Evolutionary conservation across 345 rosid species (phyloP).

Genomic region (Viola odorata): DNA sequence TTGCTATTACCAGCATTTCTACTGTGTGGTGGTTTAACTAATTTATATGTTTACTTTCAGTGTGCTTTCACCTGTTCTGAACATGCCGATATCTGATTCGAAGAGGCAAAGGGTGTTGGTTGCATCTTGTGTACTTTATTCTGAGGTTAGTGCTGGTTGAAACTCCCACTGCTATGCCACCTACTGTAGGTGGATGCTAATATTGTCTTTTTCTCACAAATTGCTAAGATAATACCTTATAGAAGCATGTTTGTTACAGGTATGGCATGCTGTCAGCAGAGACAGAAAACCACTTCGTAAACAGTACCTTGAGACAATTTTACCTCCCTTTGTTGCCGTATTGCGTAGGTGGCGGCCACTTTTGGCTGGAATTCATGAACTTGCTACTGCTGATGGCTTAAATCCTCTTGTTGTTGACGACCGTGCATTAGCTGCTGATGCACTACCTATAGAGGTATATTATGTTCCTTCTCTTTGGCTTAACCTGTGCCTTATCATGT

Average conservation of each 20-base stretch:
- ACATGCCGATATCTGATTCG: constrained; percentile 96
- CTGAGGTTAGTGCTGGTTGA: constrained; percentile 76
- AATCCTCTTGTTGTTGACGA: constrained; percentile 96
- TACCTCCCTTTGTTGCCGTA: constrained; percentile 97
- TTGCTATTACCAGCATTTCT: no score
- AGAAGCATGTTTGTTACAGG: constrained; percentile 39
- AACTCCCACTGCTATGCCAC: constrained; percentile 9
- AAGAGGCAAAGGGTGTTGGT: constrained; percentile 97
- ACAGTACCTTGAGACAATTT: constrained; percentile 84
- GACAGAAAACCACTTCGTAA: constrained; percentile 83
- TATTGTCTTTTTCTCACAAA: constrained; percentile 11
- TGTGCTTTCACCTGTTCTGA: constrained; percentile 92
- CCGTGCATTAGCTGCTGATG: constrained; percentile 92
- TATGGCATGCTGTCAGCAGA: constrained; percentile 92
- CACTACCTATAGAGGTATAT: constrained; percentile 81
- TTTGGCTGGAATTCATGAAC: constrained; percentile 96
- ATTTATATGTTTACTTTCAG: constrained; percentile 38
- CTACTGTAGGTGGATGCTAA: constrained; percentile 10
- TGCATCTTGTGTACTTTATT: constrained; percentile 91
- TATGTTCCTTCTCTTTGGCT: constrained; percentile 11
- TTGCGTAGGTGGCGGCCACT: constrained; percentile 98
- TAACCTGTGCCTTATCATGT: neutral
- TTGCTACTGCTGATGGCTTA: constrained; percentile 90
- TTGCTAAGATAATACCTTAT: constrained; percentile 12
- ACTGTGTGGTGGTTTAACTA: constrained; percentile 8